These are phyloP conservation scores for Saturnispora dispora DNA, from an alignment of 805 yeast species.

Conservation along the genomic window DNA sequence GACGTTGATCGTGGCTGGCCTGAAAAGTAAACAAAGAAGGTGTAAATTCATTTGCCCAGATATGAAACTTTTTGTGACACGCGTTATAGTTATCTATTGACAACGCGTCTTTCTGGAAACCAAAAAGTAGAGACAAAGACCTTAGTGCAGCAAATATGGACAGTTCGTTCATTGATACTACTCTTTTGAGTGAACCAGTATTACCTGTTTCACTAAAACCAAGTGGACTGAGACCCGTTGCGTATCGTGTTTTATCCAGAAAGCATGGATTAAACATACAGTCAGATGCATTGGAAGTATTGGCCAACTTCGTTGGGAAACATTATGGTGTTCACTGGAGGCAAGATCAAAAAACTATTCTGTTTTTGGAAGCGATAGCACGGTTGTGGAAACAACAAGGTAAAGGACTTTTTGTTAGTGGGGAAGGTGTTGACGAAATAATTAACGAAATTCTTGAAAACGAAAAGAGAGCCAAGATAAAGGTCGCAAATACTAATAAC, in stretches of 20 bases:
- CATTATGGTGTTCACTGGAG: conserved; percentile 85
- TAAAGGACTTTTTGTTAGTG: conserved; percentile 77
- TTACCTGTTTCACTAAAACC: conserved; percentile 76
- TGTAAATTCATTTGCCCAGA: not conserved
- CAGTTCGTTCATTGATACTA: conserved; percentile 11
- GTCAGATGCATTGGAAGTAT: conserved; percentile 64
- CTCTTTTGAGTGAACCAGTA: conserved; percentile 27
- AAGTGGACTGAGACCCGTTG: conserved; percentile 79
- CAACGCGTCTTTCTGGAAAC: not conserved
- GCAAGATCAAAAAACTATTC: conserved; percentile 44
- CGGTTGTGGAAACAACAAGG: conserved; percentile 83
- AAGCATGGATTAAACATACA: conserved; percentile 88
- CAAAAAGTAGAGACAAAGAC: not conserved
- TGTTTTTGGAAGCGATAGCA: conserved; percentile 69
- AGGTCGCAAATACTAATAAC: conserved; percentile 1
- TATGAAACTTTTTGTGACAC: not conserved
- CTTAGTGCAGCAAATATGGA: conserved; percentile 2
- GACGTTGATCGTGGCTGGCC: not conserved
- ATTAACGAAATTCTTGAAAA: conserved; percentile 40
- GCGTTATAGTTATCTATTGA: not conserved
- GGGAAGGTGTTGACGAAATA: conserved; percentile 54
- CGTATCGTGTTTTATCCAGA: conserved; percentile 81
- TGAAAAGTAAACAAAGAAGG: not conserved
- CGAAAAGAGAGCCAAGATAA: conserved; percentile 9
- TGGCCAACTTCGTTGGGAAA: conserved; percentile 70